Base-by-base conservation (phyloP, 176 grass and related monocot genomes). In the Rhynchospora tenuis region DNA sequence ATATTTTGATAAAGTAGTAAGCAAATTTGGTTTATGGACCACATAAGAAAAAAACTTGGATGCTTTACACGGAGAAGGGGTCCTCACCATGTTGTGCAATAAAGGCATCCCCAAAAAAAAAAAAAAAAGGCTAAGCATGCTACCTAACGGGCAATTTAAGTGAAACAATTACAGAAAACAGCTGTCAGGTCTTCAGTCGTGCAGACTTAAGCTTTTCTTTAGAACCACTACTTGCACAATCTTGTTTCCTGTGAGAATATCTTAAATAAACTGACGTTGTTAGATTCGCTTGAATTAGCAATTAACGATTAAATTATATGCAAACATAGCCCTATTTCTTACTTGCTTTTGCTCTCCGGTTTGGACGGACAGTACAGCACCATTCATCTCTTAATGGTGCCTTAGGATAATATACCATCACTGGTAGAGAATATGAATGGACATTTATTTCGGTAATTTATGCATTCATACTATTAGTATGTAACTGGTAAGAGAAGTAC, bases 41-140 rank as follows among this genome's bases (percentile, higher is more conserved):
- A 75, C 20, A 7, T 5, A 50, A 75, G 46, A 17, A 54, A 50
- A 75, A 75, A 74, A 52, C 3, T 1, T 4, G 46, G 16, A 73
- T 73, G 44, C 69, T 73, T 73, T 73, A 48, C n/a, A 50, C 5
- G 11, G 70, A 48, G 44, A 51, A 48, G 20, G 44, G 70, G 45
- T 73, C 70, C 68, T 71, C 69, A 75, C 71, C 71, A 75, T 75
- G 71, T 75, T 75, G 71, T 75, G 71, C 46, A 75, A 28, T 75
- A 54, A 75, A 75, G 6, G 22, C 2, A 52, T 22, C 22, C 27
- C 0, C 52, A 28, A 75, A 68, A 75, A 28, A 75, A 68, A 75
- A 8, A 54, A 75, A 52, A 4, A 61, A 61, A 9, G 59, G 45
- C 52, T 52, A 10, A 51, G 26, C 44, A 75, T 75, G 71, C 12